Base-by-base conservation (phyloP, 23 red algal species). In the Agarophyton chilense region DNA sequence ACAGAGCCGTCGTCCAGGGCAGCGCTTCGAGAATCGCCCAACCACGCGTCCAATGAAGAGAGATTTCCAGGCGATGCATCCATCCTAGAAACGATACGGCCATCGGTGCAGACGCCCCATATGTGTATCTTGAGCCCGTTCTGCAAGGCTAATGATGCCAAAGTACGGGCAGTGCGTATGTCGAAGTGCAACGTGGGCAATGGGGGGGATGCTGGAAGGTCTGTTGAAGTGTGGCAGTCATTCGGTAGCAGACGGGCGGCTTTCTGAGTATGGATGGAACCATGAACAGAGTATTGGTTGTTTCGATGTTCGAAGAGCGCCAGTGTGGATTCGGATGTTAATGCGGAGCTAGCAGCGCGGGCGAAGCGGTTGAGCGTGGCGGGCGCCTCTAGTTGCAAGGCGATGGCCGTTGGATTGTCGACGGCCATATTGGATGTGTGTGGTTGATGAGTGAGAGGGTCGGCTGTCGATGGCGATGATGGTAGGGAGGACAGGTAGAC, bases 231-330 rank as follows among this genome's bases (percentile, higher is more conserved):
- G 29, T 71, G 87, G 34, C 49, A 73, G 52, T 65, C 79, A 74
- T 78, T 71, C 13, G 79, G 64, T 45, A 52, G 44, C 4, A 82
- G 32, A 21, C 64, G 70, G 0, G 72, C 34, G 2, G 70, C 87
- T 52, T 46, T 21, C 36, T 31, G 32, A 4, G 74, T 71, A 72
- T 91, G 50, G n/a, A 43, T 60, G n/a, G 42, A 17, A 25, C 87
- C 87, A 43, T 91, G 87, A 21, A 91, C 45, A 0, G 87, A 91
- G 57, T 79, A 91, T 16, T 46, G 49, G 9, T 41, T 35, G 51
- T 91, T 91, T 12, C 79, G 77, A 46, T 91, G 87, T 28, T 91
- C 87, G 70, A 58, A 91, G 57, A 91, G 47, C 28, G 64, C 58
- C 26, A 88, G 83, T 21, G 64, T 74, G 13, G 66, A 33, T 12